Evolutionary conservation across 2,329 filamentous ascomycete species (phyloP).

Genomic region (Neopestalotiopsis sp.): DNA sequence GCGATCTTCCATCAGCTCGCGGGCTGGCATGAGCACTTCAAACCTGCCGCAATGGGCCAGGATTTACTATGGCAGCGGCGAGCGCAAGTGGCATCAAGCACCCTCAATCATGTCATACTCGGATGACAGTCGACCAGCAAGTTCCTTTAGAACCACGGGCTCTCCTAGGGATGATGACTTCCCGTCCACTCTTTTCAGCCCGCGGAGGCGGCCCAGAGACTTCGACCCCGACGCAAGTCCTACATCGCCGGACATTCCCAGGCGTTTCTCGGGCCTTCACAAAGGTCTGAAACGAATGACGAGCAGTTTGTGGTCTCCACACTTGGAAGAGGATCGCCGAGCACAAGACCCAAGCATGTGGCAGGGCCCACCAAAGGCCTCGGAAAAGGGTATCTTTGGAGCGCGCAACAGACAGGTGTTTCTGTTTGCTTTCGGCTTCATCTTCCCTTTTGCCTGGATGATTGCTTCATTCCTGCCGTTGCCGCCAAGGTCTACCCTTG

Average conservation of each 20-base stretch:
- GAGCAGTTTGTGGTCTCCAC: conserved; percentile 75
- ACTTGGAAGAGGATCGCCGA: conserved; percentile 68
- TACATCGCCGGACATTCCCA: conserved; percentile 50
- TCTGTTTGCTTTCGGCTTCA: conserved; percentile 77
- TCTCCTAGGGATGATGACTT: conserved; percentile 57
- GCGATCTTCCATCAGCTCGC: conserved; percentile 56
- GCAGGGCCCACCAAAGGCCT: conserved; percentile 73
- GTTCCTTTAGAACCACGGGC: conserved; percentile 47
- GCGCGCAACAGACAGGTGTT: conserved; percentile 76
- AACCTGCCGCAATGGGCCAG: conserved; percentile 61
- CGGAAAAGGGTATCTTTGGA: conserved; percentile 64
- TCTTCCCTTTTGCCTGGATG: conserved; percentile 84
- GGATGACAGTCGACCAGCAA: conserved; percentile 53
- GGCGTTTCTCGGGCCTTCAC: conserved; percentile 34
- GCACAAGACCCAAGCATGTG: conserved; percentile 67
- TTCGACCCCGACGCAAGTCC: conserved; percentile 35
- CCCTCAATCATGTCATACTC: conserved; percentile 53
- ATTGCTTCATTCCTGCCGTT: conserved; percentile 77
- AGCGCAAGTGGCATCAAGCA: conserved; percentile 56
- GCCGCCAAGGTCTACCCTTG: conserved; percentile 59
- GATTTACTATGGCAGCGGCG: conserved; percentile 74
- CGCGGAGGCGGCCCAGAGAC: conserved; percentile 36
- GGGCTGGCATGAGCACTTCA: conserved; percentile 48
- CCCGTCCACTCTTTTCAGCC: conserved; percentile 38
- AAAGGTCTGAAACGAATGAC: conserved; percentile 50